phyloP scores from a whole-genome alignment of 768 basidiomycete genomes.

The Crassisporium funariophilum region DNA sequence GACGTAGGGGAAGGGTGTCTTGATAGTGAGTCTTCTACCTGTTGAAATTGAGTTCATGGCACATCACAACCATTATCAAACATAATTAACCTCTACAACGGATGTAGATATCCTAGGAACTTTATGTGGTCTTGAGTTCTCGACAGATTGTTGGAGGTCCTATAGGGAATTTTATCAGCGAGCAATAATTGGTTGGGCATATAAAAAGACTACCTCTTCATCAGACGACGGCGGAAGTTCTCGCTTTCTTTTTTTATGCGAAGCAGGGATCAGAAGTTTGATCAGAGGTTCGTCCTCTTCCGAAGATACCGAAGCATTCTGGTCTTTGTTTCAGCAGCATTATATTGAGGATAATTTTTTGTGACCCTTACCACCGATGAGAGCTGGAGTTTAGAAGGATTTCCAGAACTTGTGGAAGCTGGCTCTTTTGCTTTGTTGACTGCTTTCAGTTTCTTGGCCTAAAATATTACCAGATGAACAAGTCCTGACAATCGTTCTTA shows the following conservation, averaged over 20 bases:
- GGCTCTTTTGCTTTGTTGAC: neutral
- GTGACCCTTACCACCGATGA: too few species aligned
- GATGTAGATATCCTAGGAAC: too few species aligned
- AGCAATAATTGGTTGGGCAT: neutral
- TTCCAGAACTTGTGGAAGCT: too few species aligned
- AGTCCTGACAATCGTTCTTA: neutral
- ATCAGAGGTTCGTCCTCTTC: constrained; percentile 14
- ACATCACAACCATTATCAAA: too few species aligned
- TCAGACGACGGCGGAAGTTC: neutral
- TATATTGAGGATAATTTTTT: neutral
- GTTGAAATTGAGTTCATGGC: too few species aligned
- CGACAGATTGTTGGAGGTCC: neutral
- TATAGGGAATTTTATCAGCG: too few species aligned
- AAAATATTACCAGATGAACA: neutral
- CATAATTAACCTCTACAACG: neutral
- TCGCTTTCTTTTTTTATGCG: neutral
- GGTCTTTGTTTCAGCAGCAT: neutral
- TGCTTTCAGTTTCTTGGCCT: constrained; percentile 4
- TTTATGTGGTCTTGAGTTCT: neutral
- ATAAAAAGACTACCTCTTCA: neutral
- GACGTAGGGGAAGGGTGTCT: neutral
- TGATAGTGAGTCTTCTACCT: neutral
- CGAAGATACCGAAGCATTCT: constrained; percentile 1
- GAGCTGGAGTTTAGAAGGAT: too few species aligned
- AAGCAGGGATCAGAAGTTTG: neutral